A percentile compares a stretch with the other conserved stretches of the same genome.
Evolutionary conservation across 1,284 basidiomycete species (phyloP).

Genomic region (Pseudozyma sp.): DNA sequence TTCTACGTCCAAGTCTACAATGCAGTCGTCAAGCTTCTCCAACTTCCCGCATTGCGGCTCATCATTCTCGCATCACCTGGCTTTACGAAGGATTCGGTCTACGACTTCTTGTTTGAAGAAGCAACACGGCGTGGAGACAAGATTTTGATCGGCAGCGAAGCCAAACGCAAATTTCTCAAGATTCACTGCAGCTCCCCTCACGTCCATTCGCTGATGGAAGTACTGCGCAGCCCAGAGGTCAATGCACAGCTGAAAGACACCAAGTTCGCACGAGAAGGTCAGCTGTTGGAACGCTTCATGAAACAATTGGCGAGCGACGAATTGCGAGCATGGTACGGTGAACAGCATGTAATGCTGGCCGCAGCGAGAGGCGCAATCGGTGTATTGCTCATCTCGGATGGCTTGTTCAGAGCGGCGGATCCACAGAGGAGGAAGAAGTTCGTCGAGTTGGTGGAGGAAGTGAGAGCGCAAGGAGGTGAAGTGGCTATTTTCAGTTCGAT

Average conservation of each 20-base stretch:
- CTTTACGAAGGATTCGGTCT: slow-evolving; percentile 90
- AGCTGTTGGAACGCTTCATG: slow-evolving; percentile 65
- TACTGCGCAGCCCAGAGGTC: slow-evolving; percentile 84
- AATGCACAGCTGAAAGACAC: slow-evolving; percentile 86
- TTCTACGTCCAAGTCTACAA: slow-evolving; percentile 89
- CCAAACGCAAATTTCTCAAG: slow-evolving; percentile 84
- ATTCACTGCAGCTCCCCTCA: slow-evolving; percentile 93
- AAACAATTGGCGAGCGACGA: slow-evolving; percentile 96
- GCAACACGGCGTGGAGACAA: slow-evolving; percentile 82
- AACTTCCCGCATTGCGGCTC: slow-evolving; percentile 82
- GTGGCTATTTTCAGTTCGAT: slow-evolving; percentile 97
- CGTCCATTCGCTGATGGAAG: slow-evolving; percentile 94
- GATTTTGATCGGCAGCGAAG: slow-evolving; percentile 76
- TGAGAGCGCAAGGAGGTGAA: slow-evolving; percentile 88
- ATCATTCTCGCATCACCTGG: slow-evolving; percentile 97
- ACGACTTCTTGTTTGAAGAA: slow-evolving; percentile 75
- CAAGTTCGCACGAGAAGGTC: slow-evolving; percentile 95
- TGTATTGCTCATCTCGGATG: slow-evolving; percentile 93
- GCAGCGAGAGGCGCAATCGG: slow-evolving; percentile 93
- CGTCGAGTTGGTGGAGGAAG: slow-evolving; percentile 88
- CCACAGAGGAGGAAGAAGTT: slow-evolving; percentile 74
- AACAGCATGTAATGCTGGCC: slow-evolving; percentile 90
- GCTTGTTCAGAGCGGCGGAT: slow-evolving; percentile 78
- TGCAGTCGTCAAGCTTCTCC: slow-evolving; percentile 88
- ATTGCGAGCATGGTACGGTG: slow-evolving; percentile 97